phyloP scores from a whole-genome alignment of 352 stramenopile genomes.

The Phytophthora foliorum region DNA sequence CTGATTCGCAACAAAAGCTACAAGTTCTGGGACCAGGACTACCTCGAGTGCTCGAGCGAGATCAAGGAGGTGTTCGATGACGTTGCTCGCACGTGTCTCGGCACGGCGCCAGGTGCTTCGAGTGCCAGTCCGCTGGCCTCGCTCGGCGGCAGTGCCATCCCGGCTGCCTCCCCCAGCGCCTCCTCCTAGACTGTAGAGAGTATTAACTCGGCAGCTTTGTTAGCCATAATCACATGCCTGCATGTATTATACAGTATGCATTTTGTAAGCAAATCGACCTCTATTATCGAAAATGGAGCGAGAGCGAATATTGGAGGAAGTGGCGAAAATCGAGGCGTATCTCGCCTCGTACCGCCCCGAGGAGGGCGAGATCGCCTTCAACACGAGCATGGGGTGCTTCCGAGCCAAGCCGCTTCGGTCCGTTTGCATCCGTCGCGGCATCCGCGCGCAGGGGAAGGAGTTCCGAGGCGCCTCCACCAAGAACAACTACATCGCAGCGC shows the following conservation, averaged over 20 bases:
- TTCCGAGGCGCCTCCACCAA: constrained; percentile 8
- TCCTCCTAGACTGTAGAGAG: constrained; percentile 26
- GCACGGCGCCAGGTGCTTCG: constrained; percentile 45
- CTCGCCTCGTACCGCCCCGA: not conserved
- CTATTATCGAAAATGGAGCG: not conserved
- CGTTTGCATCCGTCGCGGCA: constrained; percentile 1
- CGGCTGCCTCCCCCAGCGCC: constrained; percentile 20
- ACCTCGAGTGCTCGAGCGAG: constrained; percentile 98
- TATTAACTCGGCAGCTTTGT: not conserved
- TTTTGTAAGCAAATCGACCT: not conserved
- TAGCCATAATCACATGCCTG: too few relatives aligned
- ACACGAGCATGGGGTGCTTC: constrained; percentile 2
- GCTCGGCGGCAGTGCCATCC: constrained; percentile 34
- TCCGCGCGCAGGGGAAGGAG: constrained; percentile 1
- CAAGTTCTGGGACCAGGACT: constrained; percentile 99
- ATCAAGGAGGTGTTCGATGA: constrained; percentile 99
- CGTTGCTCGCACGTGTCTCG: constrained; percentile 96
- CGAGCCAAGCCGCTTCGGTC: constrained; percentile 7
- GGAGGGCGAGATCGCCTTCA: not conserved
- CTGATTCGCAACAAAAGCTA: constrained; percentile 99
- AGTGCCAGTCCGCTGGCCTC: constrained; percentile 44
- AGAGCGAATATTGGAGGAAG: constrained; percentile 1
- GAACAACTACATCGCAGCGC: constrained; percentile 3
- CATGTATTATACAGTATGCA: too few relatives aligned
- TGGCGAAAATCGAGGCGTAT: not conserved